Percentiles rank a stretch among this genome's conserved stretches.
These are phyloP conservation scores for Citrus cavaleriei DNA, from an alignment of 345 rosid genomes.

Conservation along the genomic window DNA sequence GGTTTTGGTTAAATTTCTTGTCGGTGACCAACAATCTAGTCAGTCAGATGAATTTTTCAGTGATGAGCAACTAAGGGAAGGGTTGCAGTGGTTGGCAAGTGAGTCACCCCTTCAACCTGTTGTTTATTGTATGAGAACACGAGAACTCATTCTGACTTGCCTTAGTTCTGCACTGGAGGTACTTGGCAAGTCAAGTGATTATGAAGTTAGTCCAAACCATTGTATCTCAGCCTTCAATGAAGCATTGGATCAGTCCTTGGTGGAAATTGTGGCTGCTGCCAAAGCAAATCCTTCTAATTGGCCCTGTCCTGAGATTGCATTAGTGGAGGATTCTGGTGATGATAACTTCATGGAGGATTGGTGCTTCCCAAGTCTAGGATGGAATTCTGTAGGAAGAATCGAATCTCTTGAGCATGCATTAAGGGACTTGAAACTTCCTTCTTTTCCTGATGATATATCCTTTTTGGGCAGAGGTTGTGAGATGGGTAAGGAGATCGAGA, in stretches of 20 bases:
- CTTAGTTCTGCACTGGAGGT: slow-evolving; percentile 46
- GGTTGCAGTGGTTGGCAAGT: slow-evolving; percentile 81
- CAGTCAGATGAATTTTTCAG: slow-evolving; percentile 59
- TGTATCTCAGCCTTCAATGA: slow-evolving; percentile 78
- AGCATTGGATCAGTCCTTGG: slow-evolving; percentile 55
- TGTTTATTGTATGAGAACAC: slow-evolving; percentile 44
- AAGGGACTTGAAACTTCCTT: slow-evolving; percentile 61
- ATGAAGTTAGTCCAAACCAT: slow-evolving; percentile 53
- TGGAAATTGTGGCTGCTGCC: slow-evolving; percentile 57
- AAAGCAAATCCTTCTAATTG: slow-evolving; percentile 53
- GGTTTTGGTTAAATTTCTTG: slow-evolving; percentile 54
- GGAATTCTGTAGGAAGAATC: slow-evolving; percentile 58
- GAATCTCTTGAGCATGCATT: slow-evolving; percentile 40
- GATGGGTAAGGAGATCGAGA: slow-evolving; percentile 46
- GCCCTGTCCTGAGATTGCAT: slow-evolving; percentile 79
- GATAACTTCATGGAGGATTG: slow-evolving; percentile 40
- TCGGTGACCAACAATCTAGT: slow-evolving; percentile 35
- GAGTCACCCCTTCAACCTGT: slow-evolving; percentile 70
- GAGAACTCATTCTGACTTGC: slow-evolving; percentile 55
- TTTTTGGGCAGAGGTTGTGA: slow-evolving; percentile 52
- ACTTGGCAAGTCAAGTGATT: slow-evolving; percentile 40
- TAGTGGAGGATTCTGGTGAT: slow-evolving; percentile 36
- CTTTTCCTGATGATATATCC: slow-evolving; percentile 48
- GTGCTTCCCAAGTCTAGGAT: slow-evolving; percentile 60
- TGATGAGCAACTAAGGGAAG: slow-evolving; percentile 60